phyloP scores from a whole-genome alignment of 768 basidiomycete genomes.

The Leccinum obscurum region DNA sequence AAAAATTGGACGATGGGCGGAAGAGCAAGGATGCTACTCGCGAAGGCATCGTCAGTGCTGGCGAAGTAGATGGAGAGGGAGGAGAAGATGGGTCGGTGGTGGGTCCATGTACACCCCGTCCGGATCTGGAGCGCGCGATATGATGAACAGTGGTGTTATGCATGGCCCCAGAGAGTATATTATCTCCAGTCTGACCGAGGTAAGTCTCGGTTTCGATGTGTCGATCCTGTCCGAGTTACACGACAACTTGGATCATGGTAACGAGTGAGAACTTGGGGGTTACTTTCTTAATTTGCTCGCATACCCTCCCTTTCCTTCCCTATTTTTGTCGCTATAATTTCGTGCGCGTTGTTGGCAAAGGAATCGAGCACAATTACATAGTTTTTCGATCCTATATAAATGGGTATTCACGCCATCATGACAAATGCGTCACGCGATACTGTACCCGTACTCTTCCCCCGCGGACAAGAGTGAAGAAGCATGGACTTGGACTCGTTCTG shows the following conservation, averaged over 20 bases:
- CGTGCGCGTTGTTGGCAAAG: background rate
- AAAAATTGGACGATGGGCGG: constrained; percentile 15
- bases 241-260: background rate
- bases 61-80: constrained; percentile 2
- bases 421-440: background rate
- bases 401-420: background rate
- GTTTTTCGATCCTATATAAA: background rate
- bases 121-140: constrained; percentile 49
- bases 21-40: background rate
- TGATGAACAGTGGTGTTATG: constrained; percentile 20
- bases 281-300: no score
- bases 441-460: background rate
- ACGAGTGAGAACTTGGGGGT: background rate
- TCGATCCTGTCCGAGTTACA: background rate
- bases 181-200: background rate
- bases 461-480: background rate
- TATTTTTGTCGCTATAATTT: background rate
- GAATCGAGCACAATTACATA: background rate
- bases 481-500: background rate
- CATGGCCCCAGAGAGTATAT: background rate
- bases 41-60: background rate
- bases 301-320: background rate
- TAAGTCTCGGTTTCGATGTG: background rate
- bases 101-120: background rate
- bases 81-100: background rate